A percentile compares a stretch with the other conserved stretches of the same genome.
Conservation (phyloP, 106 monocot genomes). For the Acorus gramineus region DNA sequence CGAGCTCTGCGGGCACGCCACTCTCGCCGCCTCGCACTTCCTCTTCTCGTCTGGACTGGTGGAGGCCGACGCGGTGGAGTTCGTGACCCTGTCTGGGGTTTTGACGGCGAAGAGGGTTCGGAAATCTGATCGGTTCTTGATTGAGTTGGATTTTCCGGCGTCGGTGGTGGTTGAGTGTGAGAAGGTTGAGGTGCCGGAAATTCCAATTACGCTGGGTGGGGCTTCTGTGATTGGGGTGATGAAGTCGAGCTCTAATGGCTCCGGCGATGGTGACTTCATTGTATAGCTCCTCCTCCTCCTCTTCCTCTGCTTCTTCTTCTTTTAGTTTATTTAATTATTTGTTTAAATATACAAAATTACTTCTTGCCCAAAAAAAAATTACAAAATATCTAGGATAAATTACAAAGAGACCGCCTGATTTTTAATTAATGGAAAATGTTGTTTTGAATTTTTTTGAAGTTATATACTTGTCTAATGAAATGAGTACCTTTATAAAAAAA, state of each 20-base stretch:
- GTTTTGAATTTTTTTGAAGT: no score
- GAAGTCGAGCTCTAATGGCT: constrained; percentile 9
- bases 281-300: constrained; percentile 2
- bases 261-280: constrained; percentile 16
- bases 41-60: constrained; percentile 42
- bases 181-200: constrained; percentile 28
- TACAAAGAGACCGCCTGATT: no score
- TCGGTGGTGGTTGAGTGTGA: constrained; percentile 27
- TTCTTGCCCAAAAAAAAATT: no score
- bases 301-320: background rate
- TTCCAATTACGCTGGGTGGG: constrained; percentile 52
- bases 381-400: no score
- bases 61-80: constrained; percentile 42
- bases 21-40: constrained; percentile 81
- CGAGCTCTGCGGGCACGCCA: constrained; percentile 82
- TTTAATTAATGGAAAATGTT: no score
- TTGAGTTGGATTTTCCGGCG: constrained; percentile 77
- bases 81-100: constrained; percentile 59
- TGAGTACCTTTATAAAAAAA: no score
- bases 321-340: background rate
- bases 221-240: constrained; percentile 31
- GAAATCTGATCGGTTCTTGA: constrained; percentile 24
- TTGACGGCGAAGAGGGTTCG: constrained; percentile 53
- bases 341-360: no score
- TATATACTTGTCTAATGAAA: no score